These are phyloP conservation scores for Dactylellina sp. DNA, from an alignment of 2,329 filamentous ascomycete species.

Conservation along the genomic window DNA sequence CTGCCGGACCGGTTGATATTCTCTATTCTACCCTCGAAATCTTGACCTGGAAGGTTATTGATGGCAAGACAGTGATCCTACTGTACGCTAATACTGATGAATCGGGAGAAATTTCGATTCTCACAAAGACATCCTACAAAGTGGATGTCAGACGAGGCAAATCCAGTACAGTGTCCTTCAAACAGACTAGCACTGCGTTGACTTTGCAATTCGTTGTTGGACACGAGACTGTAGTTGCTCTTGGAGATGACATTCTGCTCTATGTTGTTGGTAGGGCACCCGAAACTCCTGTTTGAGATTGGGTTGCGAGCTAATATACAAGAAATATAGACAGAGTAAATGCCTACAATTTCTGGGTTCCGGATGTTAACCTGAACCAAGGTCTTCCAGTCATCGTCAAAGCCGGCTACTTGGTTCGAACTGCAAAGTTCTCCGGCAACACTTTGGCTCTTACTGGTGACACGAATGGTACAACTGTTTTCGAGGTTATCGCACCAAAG, in stretches of 20 bases:
- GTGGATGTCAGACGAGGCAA: conserved; percentile 64
- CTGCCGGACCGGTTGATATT: conserved; percentile 71
- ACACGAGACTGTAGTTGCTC: conserved; percentile 67
- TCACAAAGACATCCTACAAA: conserved; percentile 62
- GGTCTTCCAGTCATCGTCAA: conserved; percentile 69
- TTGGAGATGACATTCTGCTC: conserved; percentile 68
- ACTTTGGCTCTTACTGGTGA: conserved; percentile 76
- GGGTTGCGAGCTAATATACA: conserved; percentile 60
- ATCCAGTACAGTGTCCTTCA: conserved; percentile 62
- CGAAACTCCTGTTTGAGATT: conserved; percentile 55
- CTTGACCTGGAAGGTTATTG: conserved; percentile 76
- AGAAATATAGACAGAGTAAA: conserved; percentile 69
- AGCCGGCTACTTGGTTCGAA: conserved; percentile 74
- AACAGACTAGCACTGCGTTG: conserved; percentile 60
- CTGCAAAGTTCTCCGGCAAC: conserved; percentile 69
- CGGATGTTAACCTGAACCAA: conserved; percentile 65
- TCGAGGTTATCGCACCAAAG: conserved; percentile 75
- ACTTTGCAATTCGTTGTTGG: conserved; percentile 62
- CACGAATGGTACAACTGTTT: conserved; percentile 74
- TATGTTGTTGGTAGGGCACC: conserved; percentile 68
- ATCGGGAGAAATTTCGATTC: conserved; percentile 71
- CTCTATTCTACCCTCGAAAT: conserved; percentile 78
- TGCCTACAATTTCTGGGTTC: conserved; percentile 77
- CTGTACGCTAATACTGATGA: conserved; percentile 74
- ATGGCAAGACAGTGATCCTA: conserved; percentile 71